Base-by-base conservation (phyloP, 371 early-diverging fungal genomes). In the Ordospora pajunii region DNA sequence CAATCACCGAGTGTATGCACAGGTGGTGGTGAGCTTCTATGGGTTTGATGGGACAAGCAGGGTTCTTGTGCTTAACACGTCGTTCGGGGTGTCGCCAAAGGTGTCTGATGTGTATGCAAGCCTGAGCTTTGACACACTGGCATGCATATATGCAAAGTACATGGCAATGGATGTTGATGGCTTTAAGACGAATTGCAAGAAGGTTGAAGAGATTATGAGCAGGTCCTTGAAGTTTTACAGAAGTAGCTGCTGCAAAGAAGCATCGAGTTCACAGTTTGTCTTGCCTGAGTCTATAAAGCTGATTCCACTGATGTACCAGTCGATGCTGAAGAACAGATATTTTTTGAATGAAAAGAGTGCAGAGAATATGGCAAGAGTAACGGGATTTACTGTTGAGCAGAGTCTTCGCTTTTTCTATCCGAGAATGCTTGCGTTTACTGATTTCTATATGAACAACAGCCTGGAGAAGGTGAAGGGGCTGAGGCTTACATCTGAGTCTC, bases 341-440 rank as follows among this genome's bases (percentile, higher is more conserved):
- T 70, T 67, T 70, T 82, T 12, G 46, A 23, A 17, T 42, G 49
- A 25, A 58, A 27, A 7, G 23, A 54, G 10, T 12, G 23, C 10
- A 19, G 52, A 63, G 17, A 25, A 44, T 7, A 62, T 72, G 22
- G 14, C 40, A 25, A 25, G 10, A 21, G 27, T 83, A 14, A 63
- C 78, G 14, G 68, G 42, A 42, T 50, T 44, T 40, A 37, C 67
- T 19, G 81, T 84, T 10, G 78, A 82, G 43, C 67, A 80, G 70
- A 80, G 40, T 25, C 54, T 86, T 1, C 64, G 82, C 22, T 78
- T 76, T 75, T 82, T 84, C 68, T 86, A 86, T 76, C 86, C 86
- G 14, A 25, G 83, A 2, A 43, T 84, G 32, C 63, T 86, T 48
- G 52, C 67, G 21, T 70, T 86, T 17, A 76, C 80, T 32, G 80